These are phyloP conservation scores for Lachnum nothofagi DNA, from an alignment of 2,329 filamentous ascomycete genomes.

Conservation along the genomic window DNA sequence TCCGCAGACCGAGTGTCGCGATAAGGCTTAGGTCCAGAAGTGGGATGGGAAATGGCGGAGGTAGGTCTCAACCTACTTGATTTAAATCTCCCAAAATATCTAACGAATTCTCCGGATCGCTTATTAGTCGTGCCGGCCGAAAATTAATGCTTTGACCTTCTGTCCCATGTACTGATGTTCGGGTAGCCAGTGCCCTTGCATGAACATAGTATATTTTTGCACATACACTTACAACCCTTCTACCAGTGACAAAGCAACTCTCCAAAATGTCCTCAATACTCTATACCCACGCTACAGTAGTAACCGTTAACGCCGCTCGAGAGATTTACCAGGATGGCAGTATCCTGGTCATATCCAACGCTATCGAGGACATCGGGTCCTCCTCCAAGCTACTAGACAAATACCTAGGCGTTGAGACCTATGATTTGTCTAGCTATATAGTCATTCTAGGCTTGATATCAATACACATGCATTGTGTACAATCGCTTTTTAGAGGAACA, in stretches of 20 bases:
- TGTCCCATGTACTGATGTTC: too few species aligned
- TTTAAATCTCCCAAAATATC: too few species aligned
- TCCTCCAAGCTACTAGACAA: background rate
- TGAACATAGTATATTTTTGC: too few species aligned
- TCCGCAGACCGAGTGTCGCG: background rate
- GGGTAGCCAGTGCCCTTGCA: too few species aligned
- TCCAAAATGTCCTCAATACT: too few species aligned
- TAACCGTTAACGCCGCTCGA: background rate
- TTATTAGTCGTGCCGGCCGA: too few species aligned
- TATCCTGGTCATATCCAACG: constrained; percentile 5
- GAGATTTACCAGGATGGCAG: background rate
- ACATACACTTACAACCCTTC: too few species aligned
- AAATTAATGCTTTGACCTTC: too few species aligned
- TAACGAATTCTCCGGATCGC: too few species aligned
- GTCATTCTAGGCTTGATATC: constrained; percentile 4
- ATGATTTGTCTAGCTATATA: constrained; percentile 2
- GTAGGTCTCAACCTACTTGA: too few species aligned
- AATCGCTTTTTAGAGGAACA: constrained; percentile 5
- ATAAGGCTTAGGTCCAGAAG: background rate
- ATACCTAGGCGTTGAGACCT: background rate
- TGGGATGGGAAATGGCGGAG: too few species aligned
- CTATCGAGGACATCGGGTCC: constrained; percentile 7
- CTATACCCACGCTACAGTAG: background rate
- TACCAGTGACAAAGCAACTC: too few species aligned
- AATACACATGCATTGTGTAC: constrained; percentile 8